A percentile compares a stretch with the other conserved stretches of the same genome.
Conservation (phyloP, 1,284 basidiomycete species). For the Earliella scabrosa region DNA sequence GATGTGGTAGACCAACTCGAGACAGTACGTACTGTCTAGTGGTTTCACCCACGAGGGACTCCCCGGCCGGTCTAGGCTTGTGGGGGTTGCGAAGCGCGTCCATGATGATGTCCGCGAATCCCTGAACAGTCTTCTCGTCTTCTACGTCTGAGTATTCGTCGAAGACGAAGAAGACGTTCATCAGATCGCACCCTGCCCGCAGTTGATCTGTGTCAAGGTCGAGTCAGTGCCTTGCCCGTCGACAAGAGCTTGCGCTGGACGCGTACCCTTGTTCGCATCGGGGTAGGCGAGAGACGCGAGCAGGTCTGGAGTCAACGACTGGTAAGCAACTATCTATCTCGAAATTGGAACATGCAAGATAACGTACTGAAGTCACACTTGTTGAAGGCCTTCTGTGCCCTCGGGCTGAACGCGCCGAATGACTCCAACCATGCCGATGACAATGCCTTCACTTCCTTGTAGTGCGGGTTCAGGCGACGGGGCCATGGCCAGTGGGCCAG, state of each 20-base stretch:
- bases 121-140: slow-evolving; percentile 6
- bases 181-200: slow-evolving; percentile 27
- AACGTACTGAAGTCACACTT: slow-evolving; percentile 28
- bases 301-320: slow-evolving; percentile 10
- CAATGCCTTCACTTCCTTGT: background rate
- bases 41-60: slow-evolving; percentile 27
- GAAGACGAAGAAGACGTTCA: slow-evolving; percentile 30
- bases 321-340: background rate
- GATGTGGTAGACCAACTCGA: no score
- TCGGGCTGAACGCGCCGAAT: slow-evolving; percentile 20
- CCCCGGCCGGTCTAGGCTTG: slow-evolving; percentile 12
- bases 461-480: slow-evolving; percentile 1
- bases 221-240: background rate
- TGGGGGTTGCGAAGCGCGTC: slow-evolving; percentile 26
- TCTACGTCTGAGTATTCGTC: slow-evolving; percentile 31
- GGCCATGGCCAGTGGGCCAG: slow-evolving; percentile 6
- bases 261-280: slow-evolving; percentile 7
- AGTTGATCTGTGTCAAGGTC: slow-evolving; percentile 14
- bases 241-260: background rate
- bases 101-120: slow-evolving; percentile 26
- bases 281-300: slow-evolving; percentile 26
- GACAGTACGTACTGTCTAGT: slow-evolving; percentile 26
- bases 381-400: slow-evolving; percentile 26
- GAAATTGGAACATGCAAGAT: background rate
- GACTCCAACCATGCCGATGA: slow-evolving; percentile 1